Evolutionary conservation across 148 eudicot species (phyloP), one percentile per base, ranked within the genome.

Genomic region (Cornus controversa): DNA sequence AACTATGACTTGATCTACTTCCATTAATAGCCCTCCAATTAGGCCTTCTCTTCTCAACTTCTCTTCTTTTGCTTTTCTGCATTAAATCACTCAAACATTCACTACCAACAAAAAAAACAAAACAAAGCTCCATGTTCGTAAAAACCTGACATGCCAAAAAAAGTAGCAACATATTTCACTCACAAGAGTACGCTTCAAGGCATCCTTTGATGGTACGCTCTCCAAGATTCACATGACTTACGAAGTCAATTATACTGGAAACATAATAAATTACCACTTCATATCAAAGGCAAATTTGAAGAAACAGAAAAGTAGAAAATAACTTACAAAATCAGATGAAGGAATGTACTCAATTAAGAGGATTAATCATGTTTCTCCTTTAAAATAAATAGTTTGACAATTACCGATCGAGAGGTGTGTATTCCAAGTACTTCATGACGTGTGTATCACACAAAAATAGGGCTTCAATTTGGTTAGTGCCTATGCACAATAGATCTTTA

Each of bases 121-220:
- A 70, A 29, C 9, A 20, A 74, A 67, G 15, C 23, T 36, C 8
- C 45, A 40, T 40, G 10, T 40, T 9, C 45, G 4, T 40, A 40
- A 40, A 40, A 40, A 4, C 45, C 45, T 9, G 45, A 40, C 45
- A 40, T 40, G 10, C 7, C 7, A 40, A 40, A 66, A 60, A 70
- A 34, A 54, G 22, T 54, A 54, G 22, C 22, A 14, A 22, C 4
- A 67, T 70, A 50, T 60, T 57, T 58, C 25, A 79, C 98, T 90
- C 83, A 96, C 99, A 96, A 54, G 99, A 96, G 85, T 96, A 96
- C 9, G 97, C 99, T 90, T 96, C 99, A 71, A 96, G 89, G 72
- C 89, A 87, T 79, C 93, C 99, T 79, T 88, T 90, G 69, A 96
- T 90, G 25, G 98, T 96, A 27, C 97, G 97, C 77, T 91, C 98